phyloP scores from a whole-genome alignment of 2,329 filamentous ascomycete genomes.

The Pezicula radicicola region DNA sequence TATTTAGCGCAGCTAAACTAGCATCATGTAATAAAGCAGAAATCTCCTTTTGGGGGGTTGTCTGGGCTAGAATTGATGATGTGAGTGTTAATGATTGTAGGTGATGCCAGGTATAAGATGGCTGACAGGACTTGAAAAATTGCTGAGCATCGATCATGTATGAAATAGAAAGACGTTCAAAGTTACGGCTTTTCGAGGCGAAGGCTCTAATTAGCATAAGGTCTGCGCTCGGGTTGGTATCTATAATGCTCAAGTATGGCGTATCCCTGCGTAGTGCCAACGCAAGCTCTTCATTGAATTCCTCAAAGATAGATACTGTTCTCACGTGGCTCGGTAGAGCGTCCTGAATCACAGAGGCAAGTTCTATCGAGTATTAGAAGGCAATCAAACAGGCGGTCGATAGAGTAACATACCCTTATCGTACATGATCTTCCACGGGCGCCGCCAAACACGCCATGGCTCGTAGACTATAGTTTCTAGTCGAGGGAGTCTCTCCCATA shows the following conservation, averaged over 20 bases:
- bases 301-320: too few relatives aligned
- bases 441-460: conserved; percentile 25
- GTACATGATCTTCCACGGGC: conserved; percentile 4
- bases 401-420: conserved; percentile 28
- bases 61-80: conserved; percentile 23
- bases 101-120: conserved; percentile 25
- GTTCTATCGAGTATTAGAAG: background rate
- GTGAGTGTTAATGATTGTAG: conserved; percentile 32
- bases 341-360: too few relatives aligned
- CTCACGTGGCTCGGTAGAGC: too few relatives aligned
- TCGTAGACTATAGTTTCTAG: conserved; percentile 30
- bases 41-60: conserved; percentile 13
- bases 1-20: conserved; percentile 19
- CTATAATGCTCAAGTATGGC: conserved; percentile 3
- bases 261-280: background rate
- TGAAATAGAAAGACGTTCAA: conserved; percentile 28
- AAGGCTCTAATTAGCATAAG: conserved; percentile 14
- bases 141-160: conserved; percentile 27
- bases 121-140: conserved; percentile 22
- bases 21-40: conserved; percentile 23
- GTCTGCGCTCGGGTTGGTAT: conserved; percentile 3
- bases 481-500: conserved; percentile 23
- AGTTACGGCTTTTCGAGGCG: conserved; percentile 22
- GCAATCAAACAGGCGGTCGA: conserved; percentile 14
- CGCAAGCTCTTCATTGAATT: too few relatives aligned